These are phyloP conservation scores for Senecio squalidus DNA, from an alignment of 140 eudicot species.

Conservation along the genomic window DNA sequence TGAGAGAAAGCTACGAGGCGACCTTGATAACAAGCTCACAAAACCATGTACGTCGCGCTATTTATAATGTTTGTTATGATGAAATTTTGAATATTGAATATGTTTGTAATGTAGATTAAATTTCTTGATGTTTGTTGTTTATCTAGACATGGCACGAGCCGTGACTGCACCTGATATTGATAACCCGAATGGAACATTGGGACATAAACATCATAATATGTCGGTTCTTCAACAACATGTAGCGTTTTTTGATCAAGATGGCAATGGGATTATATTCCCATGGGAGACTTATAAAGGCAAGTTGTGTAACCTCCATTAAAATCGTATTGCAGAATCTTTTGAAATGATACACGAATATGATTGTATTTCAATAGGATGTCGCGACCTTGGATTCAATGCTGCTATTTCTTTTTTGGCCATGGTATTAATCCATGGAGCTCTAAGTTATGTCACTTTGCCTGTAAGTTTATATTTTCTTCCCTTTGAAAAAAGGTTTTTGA, in stretches of 20 bases:
- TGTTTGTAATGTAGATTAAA: background rate
- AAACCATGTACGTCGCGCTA: constrained; percentile 37
- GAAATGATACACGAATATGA: background rate
- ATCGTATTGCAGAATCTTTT: background rate
- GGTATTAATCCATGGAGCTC: constrained; percentile 24
- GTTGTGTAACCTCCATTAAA: background rate
- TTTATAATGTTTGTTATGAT: background rate
- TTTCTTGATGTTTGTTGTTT: background rate
- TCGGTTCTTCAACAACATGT: constrained; percentile 56
- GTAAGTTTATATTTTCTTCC: constrained; percentile 17
- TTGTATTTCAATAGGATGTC: constrained; percentile 27
- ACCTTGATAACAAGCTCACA: constrained; percentile 46
- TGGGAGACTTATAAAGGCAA: constrained; percentile 56
- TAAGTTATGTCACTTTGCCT: constrained; percentile 41
- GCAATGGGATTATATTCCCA: constrained; percentile 47
- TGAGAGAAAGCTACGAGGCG: constrained; percentile 33
- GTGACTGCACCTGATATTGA: constrained; percentile 47
- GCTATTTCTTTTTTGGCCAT: constrained; percentile 23
- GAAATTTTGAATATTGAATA: background rate
- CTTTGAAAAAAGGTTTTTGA: background rate
- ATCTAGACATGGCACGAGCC: constrained; percentile 48
- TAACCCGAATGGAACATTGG: constrained; percentile 46
- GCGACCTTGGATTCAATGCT: constrained; percentile 35
- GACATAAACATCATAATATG: constrained; percentile 47
- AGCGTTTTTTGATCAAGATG: constrained; percentile 52